Evolutionary conservation across 202 grass and related monocot genomes (phyloP), one percentile per base, ranked within the genome.

Genomic region (Panicum virgatum): DNA sequence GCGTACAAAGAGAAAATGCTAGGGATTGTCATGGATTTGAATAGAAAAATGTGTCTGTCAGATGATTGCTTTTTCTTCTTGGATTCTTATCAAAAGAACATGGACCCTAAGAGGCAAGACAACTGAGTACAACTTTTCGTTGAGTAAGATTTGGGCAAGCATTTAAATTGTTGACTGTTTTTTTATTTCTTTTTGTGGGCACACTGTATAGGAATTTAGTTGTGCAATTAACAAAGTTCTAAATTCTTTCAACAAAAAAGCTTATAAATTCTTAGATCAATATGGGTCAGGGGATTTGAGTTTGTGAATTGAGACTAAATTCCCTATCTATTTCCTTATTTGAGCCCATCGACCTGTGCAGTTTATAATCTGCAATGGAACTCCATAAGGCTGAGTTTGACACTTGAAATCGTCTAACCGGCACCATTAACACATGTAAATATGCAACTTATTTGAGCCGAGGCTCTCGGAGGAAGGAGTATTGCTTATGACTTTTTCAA

Each of bases 91-190:
- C 13, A 15, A 30, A 84, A 77, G 73, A 0, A n/a, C 63, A 39
- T 47, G 0, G n/a, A 69, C 69, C 22, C 9, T 70, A 61, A 43
- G 16, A 22, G 29, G 20, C 51, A 69, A 37, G 29, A 42, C 40
- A 36, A 60, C 46, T 22, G 39, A 44, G 20, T 68, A 19, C 12
- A 12, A 7, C 27, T 76, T 68, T 48, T 27, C 13, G 3, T 84
- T 45, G 25, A 84, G 82, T 69, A 61, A 48, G 63, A 37, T 50
- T 69, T 77, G 10, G 43, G 40, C 63, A 76, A 69, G 19, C 38
- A 59, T 70, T 69, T 69, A 1, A 9, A 37, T 39, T 54, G 6
- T 32, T 30, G 54, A 19, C 1, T 19, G 26, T 23, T 16, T 34
- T 39, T 22, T 29, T n/a, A n/a, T 30, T 6, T 0, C 6, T 3